These are phyloP conservation scores for Pythium aristosporum DNA, from an alignment of 352 stramenopile species.

Conservation along the genomic window DNA sequence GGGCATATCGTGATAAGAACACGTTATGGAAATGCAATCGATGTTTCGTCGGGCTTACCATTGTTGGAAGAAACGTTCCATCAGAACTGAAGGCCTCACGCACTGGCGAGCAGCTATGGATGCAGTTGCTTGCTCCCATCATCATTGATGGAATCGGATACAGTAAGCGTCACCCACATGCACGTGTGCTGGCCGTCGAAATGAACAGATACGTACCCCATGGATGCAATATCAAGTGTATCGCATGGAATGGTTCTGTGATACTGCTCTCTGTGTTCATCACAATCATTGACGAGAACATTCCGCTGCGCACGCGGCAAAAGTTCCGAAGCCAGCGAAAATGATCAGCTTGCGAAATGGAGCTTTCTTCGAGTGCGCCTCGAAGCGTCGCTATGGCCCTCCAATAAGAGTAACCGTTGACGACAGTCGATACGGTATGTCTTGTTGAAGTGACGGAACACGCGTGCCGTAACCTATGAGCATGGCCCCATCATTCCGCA, in stretches of 20 bases:
- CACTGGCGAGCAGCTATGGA: too few relatives aligned
- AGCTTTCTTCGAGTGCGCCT: slow-evolving; percentile 2
- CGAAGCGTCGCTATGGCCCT: not conserved
- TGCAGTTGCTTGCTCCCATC: too few relatives aligned
- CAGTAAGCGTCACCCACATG: not conserved
- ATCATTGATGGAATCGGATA: not conserved
- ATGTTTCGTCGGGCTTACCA: not conserved
- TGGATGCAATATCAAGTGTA: not conserved
- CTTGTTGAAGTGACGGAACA: slow-evolving; percentile 20
- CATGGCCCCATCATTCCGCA: too few relatives aligned
- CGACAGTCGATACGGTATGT: not conserved
- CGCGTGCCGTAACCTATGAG: slow-evolving; percentile 8
- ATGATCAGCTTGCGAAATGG: not conserved
- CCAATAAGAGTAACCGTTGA: not conserved
- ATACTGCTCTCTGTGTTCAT: not conserved
- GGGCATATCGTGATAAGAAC: slow-evolving; percentile 17
- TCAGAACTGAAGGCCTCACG: too few relatives aligned
- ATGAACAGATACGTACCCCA: not conserved
- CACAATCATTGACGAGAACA: not conserved
- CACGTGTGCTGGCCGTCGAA: not conserved
- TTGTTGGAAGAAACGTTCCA: too few relatives aligned
- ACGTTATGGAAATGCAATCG: slow-evolving; percentile 14
- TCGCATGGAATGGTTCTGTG: not conserved
- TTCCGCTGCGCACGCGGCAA: not conserved
- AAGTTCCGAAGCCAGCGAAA: not conserved